Base-by-base conservation (phyloP, 768 basidiomycete genomes). In the Termitomyces heimii region DNA sequence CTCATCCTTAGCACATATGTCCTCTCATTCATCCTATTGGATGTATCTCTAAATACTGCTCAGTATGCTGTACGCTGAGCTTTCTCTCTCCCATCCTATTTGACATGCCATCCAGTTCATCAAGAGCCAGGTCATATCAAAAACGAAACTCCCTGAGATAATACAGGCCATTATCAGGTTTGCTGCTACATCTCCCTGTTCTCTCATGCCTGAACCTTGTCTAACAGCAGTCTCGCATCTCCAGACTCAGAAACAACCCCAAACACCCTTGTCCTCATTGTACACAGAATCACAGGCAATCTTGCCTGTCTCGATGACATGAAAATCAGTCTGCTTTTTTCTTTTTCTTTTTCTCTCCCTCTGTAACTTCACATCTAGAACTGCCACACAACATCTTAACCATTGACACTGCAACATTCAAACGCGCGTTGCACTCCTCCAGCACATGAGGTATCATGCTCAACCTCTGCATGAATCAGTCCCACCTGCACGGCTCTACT, bases 131-230 rank as follows among this genome's bases (percentile, higher is more conserved):
- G 72, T 87, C 35, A 73, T 83, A 16, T 68, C 83, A 24, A 92
- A 85, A 68, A 64, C 74, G n/a, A 87, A 84, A 62, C 70, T 91
- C 20, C 77, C 87, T 0, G 79, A 84, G 54, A 79, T 92, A 49
- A 77, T 92, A 3, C 85, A 88, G 63, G 86, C 86, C 18, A 69
- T 88, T 55, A 80, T 92, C 62, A 89, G 85, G 88, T 85, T 67
- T 55, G 20, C 18, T 18, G 18, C 9, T 3, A 40, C 22, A 39
- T 59, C 39, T 12, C n/a, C 42, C 22, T 3, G n/a, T 6, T 29
- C 14, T 48, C 13, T 6, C 40, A 47, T 9, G 22, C n/a, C 20
- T 60, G n/a, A 18, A 47, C 50, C 14, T 34, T 22, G 29, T 22
- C 26, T 4, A 24, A 51, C 73, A 90, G 88, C 62, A 88, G 86